Percentiles rank a stretch among this genome's conserved stretches.
Conservation (phyloP, 2,329 filamentous ascomycete species). For the Chalara sp. region DNA sequence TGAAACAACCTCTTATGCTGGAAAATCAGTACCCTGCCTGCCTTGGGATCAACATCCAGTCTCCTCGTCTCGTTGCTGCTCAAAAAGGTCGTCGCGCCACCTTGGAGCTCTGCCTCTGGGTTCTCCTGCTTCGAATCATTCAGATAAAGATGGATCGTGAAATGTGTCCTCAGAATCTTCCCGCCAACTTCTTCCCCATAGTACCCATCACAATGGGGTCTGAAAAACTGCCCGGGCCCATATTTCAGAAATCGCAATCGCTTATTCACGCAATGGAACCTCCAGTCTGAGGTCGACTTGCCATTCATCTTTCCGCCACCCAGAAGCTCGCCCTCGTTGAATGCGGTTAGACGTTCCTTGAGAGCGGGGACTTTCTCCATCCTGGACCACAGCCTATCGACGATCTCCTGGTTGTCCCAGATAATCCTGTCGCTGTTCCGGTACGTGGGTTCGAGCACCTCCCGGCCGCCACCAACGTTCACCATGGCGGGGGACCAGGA, state of each 20-base stretch:
- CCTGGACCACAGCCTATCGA: slow-evolving; percentile 55
- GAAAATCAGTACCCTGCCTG: slow-evolving; percentile 53
- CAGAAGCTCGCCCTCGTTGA: slow-evolving; percentile 19
- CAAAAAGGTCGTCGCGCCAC: slow-evolving; percentile 49
- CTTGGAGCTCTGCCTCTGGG: slow-evolving; percentile 25
- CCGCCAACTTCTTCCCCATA: slow-evolving; percentile 21
- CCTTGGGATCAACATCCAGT: slow-evolving; percentile 48
- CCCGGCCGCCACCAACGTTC: slow-evolving; percentile 54
- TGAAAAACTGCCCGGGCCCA: slow-evolving; percentile 65
- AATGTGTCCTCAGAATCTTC: slow-evolving; percentile 28
- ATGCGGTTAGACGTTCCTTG: slow-evolving; percentile 30
- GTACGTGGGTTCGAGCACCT: slow-evolving; percentile 49
- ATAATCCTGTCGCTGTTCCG: slow-evolving; percentile 73
- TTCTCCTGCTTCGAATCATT: slow-evolving; percentile 40
- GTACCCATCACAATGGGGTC: slow-evolving; percentile 13
- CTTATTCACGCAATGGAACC: slow-evolving; percentile 52
- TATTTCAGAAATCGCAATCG: slow-evolving; percentile 72
- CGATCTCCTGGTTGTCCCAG: slow-evolving; percentile 59
- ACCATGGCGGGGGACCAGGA: slow-evolving; percentile 46
- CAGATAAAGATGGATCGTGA: slow-evolving; percentile 50
- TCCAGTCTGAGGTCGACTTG: background rate
- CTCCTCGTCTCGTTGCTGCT: slow-evolving; percentile 35
- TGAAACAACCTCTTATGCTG: slow-evolving; percentile 47
- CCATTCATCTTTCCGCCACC: background rate
- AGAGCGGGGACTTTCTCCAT: slow-evolving; percentile 41